phyloP scores from a whole-genome alignment of 1,284 basidiomycete species.

The Sanguinoderma infundibulare region DNA sequence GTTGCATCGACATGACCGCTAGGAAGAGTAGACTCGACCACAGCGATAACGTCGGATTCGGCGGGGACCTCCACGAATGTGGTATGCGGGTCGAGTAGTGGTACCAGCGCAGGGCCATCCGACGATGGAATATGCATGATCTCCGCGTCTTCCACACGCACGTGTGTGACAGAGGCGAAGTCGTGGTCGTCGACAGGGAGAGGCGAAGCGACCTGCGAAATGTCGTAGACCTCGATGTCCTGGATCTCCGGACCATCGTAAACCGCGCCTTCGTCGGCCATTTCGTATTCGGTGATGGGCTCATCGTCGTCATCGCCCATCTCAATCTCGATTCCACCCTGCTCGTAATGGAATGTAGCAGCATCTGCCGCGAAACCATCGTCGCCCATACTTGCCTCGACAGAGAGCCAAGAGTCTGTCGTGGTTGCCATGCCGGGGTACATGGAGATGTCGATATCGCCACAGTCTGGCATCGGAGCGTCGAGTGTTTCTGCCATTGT shows the following conservation, averaged over 20 bases:
- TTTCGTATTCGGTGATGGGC: constrained; percentile 69
- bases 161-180: background rate
- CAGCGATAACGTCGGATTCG: background rate
- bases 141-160: background rate
- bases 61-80: background rate
- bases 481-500: constrained; percentile 58
- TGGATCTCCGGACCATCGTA: constrained; percentile 39
- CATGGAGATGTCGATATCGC: constrained; percentile 69
- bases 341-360: constrained; percentile 36
- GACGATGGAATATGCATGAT: constrained; percentile 15
- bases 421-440: constrained; percentile 42
- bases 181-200: constrained; percentile 8
- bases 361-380: constrained; percentile 39
- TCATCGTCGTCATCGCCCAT: constrained; percentile 65
- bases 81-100: background rate
- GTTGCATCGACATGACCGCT: background rate
- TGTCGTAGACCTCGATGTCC: constrained; percentile 68
- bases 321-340: constrained; percentile 65
- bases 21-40: background rate
- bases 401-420: constrained; percentile 58
- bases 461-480: constrained; percentile 68
- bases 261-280: constrained; percentile 58
- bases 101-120: background rate
- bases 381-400: constrained; percentile 69
- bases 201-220: constrained; percentile 42